Base-by-base conservation (phyloP, 306 rosid genomes). In the Corylus avellana region DNA sequence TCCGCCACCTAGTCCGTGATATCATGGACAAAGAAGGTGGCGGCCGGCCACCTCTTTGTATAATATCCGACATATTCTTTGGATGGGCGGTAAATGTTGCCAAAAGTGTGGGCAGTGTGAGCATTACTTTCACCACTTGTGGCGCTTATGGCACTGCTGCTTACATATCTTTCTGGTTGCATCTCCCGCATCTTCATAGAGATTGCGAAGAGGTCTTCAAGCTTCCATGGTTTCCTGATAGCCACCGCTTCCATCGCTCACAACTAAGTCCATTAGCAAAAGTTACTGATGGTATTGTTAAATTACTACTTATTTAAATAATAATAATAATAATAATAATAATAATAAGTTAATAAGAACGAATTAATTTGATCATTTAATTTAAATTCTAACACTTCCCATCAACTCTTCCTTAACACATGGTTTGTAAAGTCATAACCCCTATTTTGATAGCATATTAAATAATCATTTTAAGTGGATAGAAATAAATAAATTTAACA, bases 141-240 rank as follows among this genome's bases (percentile, higher is more conserved):
- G 94, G 97, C 25, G 96, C 92, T 50, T 91, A 91, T 67, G 97
- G 97, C 79, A 79, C 94, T 27, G n/a, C 89, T 55, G 92, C 92
- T n/a, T 88, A 84, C 27, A 8, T 87, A 51, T 93, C 97, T 4
- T 9, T 89, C 3, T 93, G 92, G 92, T 55, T 82, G 27, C 81
- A 91, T 49, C 92, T 91, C 29, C 97, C 96, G 0, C 95, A 90
- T 12, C 86, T 81, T 3, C 68, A 61, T 8, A 78, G 85, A 0
- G 80, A 82, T 14, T 77, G 85, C 13, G 86, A 87, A 0, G 88
- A 86, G 82, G 89, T 89, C 37, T 91, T 91, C 44, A 46, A 44
- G 18, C 59, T 85, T 18, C 89, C 88, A 1, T 95, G 95, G 4
- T 90, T 93, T 51, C 97, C 90, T 5, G 82, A 85, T 49, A 80